phyloP scores from a whole-genome alignment of 805 yeast species.

The Zygotorulaspora danielsina region DNA sequence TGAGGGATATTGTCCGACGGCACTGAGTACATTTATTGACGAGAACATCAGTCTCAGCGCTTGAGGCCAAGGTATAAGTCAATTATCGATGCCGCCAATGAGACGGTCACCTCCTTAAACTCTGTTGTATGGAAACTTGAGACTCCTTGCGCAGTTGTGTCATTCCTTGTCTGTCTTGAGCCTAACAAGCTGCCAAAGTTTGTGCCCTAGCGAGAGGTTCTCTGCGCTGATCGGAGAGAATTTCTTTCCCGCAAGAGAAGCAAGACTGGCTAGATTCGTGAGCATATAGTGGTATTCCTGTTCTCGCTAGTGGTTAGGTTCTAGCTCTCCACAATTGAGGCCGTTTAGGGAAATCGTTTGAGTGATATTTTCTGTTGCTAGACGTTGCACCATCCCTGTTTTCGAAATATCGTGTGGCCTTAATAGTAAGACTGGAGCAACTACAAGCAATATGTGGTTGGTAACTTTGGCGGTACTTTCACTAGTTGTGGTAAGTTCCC shows the following conservation, averaged over 20 bases:
- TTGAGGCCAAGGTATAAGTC: no score
- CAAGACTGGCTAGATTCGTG: no score
- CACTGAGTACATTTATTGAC: no score
- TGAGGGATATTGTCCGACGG: conserved; percentile 1
- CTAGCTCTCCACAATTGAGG: background rate
- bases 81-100: no score
- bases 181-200: conserved; percentile 1
- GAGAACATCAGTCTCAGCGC: background rate
- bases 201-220: background rate
- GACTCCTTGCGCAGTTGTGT: no score
- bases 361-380: background rate
- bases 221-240: no score
- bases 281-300: no score
- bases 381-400: background rate
- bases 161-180: background rate
- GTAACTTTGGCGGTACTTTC: conserved; percentile 6
- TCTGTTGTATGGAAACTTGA: no score
- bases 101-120: no score
- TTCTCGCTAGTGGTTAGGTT: background rate
- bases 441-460: conserved; percentile 18
- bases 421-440: no score
- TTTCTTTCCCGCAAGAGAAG: no score
- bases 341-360: background rate
- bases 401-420: conserved; percentile 1
- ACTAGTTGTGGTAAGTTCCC: conserved; percentile 14